Base-by-base conservation (phyloP, 2,329 filamentous ascomycete genomes). In the Epicoccum nigrum region DNA sequence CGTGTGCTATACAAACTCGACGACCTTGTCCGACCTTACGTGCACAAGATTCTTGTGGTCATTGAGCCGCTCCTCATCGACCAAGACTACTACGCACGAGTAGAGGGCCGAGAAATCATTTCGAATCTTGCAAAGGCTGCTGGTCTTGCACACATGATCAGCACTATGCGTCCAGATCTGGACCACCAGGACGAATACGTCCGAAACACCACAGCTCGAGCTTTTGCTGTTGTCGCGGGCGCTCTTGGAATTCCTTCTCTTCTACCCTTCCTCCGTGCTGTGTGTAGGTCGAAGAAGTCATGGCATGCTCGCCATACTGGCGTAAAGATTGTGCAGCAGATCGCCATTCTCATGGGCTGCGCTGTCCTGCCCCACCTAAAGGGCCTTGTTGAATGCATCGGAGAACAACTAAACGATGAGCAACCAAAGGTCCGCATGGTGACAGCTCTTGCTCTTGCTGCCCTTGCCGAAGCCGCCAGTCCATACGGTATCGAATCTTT, bases 401-500 rank as follows among this genome's bases (percentile, higher is more conserved):
- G 88, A 12, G 91, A 93, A 42, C 97, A 97, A 71, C 81, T 99
- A 12, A 96, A 96, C 67, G 94, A 99, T 64, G 94, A 99, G 70
- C 94, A 99, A 76, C 93, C 92, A 45, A 99, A 99, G 77, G 94
- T 99, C 39, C 85, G 94, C 62, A 99, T 95, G 4, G 94, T 97
- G 39, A 97, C 94, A 38, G 92, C 90, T 75, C 82, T 99, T 69
- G 92, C 94, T 20, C 94, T 99, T 69, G 94, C 93, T 41, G 94
- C 94, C 28, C 79, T 99, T 51, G 94, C 94, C 21, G 94, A 99
- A 76, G 94, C 94, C 17, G 93, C 94, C 27, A 96, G 96, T 74
- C 94, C 94, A 0, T 99, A 97, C 66, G 94, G 94, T 86, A 99
- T 99, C 60, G 94, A 99, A 77, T 96, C 92, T 65, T 99, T 99